Evolutionary conservation across 371 early-diverging fungal species (phyloP), one percentile per base, ranked within the genome.

Genomic region (Chytridium lagenaria): DNA sequence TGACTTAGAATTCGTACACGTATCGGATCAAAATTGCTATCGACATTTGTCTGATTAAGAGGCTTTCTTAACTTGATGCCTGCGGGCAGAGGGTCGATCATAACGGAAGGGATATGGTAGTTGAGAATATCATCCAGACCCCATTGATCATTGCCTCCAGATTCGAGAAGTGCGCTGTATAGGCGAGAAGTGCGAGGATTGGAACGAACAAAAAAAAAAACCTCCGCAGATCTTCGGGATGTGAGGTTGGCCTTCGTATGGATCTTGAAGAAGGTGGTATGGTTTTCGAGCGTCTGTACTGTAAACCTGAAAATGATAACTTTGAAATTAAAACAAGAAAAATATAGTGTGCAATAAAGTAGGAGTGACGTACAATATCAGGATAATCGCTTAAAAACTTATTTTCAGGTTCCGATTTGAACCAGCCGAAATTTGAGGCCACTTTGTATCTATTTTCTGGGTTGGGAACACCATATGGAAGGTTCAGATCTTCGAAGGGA

Each of bases 211-310:
- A 50, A 72, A 33, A 72, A 72, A n/a, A 3, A 72, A 72, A 23
- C 72, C 72, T n/a, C 72, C 72, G 67, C 72, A 72, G 22, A 72
- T 72, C 23, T 65, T 44, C n/a, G 72, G 72, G 31, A 67, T 55
- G 37, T 67, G 52, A 3, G 49, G 31, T 10, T 44, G 16, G 16
- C 72, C 65, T 38, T 72, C 72, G 57, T 36, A 72, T 5, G 72
- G 72, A 38, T 72, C 72, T 3, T 3, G 22, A 3, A 72, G 51
- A 67, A 22, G 16, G 72, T 66, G 67, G 31, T 50, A 72, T 22
- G 50, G 66, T 31, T 22, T 37, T 26, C 72, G 66, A 7, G 72
- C 50, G 55, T 72, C 72, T 40, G 72, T 72, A 40, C 55, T 52
- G 38, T 72, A 72, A 19, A 72, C 26, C 67, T 71, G n/a, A 19